Evolutionary conservation across 192 early-diverging fungal genomes (phyloP), one percentile per base, ranked within the genome.

Genomic region (Coemansia sp.): DNA sequence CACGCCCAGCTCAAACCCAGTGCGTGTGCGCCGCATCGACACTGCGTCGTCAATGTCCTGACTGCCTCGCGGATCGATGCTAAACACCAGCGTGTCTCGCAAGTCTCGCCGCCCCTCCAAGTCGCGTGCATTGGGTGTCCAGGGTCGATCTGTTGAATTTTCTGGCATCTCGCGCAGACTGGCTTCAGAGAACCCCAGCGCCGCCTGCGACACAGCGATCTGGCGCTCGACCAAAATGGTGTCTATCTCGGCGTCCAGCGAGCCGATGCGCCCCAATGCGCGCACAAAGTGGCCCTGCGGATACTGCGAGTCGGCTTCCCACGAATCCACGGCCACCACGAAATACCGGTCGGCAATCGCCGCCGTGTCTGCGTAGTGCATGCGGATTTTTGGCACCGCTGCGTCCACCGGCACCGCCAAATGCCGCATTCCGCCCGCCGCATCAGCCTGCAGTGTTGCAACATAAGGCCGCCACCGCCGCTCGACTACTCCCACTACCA

Each of bases 31-130:
- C 25, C 75, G 71, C 60, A 90, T 74, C 12, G 90, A 92, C 23
- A 92, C 71, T 9, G 89, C 89, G 52, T 92, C 90, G 72, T 92
- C 90, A 56, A 92, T 92, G 71, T 92, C 90, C 71, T 89, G 85
- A 69, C 89, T 88, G 61, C 88, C 88, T 12, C 77, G 83, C 4
- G 90, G 90, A 63, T 92, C 90, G 59, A 92, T 90, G 60, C 90
- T 91, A 61, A 84, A 84, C 1, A 86, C 46, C 23, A 75, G 81
- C 26, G 72, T 47, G 55, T 66, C 73, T 12, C 78, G 65, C 63
- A 81, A 56, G 48, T 81, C 78, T 44, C 74, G 59, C 15, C 78
- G 53, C 2, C 52, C 21, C 3, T 22, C 49, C 7, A 72, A 15
- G 7, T 87, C 86, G 25, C 65, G 59, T 12, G 49, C 51, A 5